Conservation (phyloP, 192 early-diverging fungal genomes). For the Coemansia nantahalensis region DNA sequence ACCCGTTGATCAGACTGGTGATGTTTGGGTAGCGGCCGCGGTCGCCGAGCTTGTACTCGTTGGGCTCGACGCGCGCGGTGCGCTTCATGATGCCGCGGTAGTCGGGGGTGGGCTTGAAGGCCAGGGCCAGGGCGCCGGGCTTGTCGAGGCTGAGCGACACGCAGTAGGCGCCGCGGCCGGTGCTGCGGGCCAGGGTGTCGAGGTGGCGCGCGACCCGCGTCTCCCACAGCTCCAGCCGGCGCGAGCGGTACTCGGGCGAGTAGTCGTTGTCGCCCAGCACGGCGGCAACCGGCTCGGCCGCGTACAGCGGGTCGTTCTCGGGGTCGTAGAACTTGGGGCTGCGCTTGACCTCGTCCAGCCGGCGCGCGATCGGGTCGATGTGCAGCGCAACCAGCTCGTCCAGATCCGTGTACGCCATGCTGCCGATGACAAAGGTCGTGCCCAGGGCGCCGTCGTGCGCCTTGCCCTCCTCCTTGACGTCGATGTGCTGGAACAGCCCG, state of each 20-base stretch:
- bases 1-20: slow-evolving; percentile 69
- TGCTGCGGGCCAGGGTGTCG: slow-evolving; percentile 56
- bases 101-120: slow-evolving; percentile 74
- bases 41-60: slow-evolving; percentile 71
- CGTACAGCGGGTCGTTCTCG: slow-evolving; percentile 55
- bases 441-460: slow-evolving; percentile 71
- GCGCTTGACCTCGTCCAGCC: slow-evolving; percentile 65
- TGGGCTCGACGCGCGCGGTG: slow-evolving; percentile 73
- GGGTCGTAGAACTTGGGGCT: slow-evolving; percentile 77
- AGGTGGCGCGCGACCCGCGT: slow-evolving; percentile 46
- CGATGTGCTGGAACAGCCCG: slow-evolving; percentile 85
- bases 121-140: slow-evolving; percentile 72
- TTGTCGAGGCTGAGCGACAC: slow-evolving; percentile 64
- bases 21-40: slow-evolving; percentile 63
- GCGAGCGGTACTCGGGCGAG: slow-evolving; percentile 12
- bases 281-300: slow-evolving; percentile 47
- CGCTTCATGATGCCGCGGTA: slow-evolving; percentile 60
- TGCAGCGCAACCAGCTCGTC: slow-evolving; percentile 90
- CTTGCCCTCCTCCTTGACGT: slow-evolving; percentile 55
- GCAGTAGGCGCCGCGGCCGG: slow-evolving; percentile 75
- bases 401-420: slow-evolving; percentile 74
- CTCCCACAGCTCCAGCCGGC: slow-evolving; percentile 42
- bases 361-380: slow-evolving; percentile 77
- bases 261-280: slow-evolving; percentile 24
- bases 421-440: slow-evolving; percentile 64